Base-by-base conservation (phyloP, 805 yeast genomes). In the Suhomyces faveliae region DNA sequence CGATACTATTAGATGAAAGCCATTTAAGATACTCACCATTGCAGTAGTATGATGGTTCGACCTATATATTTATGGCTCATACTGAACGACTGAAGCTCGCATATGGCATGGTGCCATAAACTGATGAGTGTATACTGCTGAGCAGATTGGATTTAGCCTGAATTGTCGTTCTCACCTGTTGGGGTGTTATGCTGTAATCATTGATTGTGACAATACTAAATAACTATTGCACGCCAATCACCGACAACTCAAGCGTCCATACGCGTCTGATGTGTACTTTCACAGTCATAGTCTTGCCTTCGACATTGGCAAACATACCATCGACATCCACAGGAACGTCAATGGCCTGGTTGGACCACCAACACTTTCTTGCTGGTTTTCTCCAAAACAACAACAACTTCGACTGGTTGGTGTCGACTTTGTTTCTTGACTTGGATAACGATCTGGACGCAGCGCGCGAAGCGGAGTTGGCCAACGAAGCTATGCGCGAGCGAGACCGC, bases 301-400 rank as follows among this genome's bases (percentile, higher is more conserved):
- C 66, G 4, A 77, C 64, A n/a, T 53, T 55, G 4, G 49, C 49
- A 44, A 56, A 49, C 11, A 57, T 38, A 35, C 61, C 63, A 40
- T 54, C 61, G 20, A 54, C 58, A 55, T 62, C 51, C 4, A 78
- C 53, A 29, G 67, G 67, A 19, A 80, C 63, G 6, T 80, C 83
- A 17, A 80, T 66, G 23, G 67, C 72, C 39, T 81, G 80, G 62
- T 83, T 81, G 5, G 88, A 78, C 99, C 99, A 94, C 99, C 99
- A 94, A 70, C 99, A 94, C 63, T 94, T 94, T 61, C 98, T 79
- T 2, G 99, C 99, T 0, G 99, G 99, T 63, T 94, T 94, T 53
- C 96, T 79, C 98, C 99, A 94, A 62, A 94, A 94, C 45, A 94
- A 70, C 30, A 94, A 73, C 44, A 94, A 76, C 65, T 94, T 94